Evolutionary conservation across 2,329 filamentous ascomycete species (phyloP).

Genomic region (Fusarium tanahbumbuense): DNA sequence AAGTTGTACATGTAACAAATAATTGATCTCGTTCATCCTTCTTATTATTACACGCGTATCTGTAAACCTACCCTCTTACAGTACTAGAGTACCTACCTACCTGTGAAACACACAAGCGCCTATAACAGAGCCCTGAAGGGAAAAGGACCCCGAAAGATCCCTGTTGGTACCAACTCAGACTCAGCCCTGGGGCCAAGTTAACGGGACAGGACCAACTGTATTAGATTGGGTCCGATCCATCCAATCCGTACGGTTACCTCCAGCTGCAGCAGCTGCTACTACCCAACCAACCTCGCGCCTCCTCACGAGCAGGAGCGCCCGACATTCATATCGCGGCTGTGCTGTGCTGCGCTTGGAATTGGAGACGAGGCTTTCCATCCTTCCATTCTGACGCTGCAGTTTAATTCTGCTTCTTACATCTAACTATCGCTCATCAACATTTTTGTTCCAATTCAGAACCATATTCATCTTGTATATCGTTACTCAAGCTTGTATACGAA

Average conservation of each 20-base stretch:
- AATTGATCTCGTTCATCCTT: slow-evolving; percentile 6
- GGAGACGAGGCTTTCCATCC: slow-evolving; percentile 30
- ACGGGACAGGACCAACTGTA: slow-evolving; percentile 9
- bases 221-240: neutral
- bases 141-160: slow-evolving; percentile 33
- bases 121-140: slow-evolving; percentile 6
- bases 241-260: neutral
- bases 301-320: slow-evolving; percentile 17
- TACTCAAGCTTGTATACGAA: slow-evolving; percentile 12
- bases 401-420: slow-evolving; percentile 18
- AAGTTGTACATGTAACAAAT: slow-evolving; percentile 1
- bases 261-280: neutral
- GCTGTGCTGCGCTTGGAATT: slow-evolving; percentile 24
- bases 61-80: neutral
- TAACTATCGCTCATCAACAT: slow-evolving; percentile 8
- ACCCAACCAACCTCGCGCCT: slow-evolving; percentile 42
- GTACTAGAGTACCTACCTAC: neutral
- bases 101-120: slow-evolving; percentile 30
- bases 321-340: slow-evolving; percentile 38
- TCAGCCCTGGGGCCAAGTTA: slow-evolving; percentile 38
- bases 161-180: slow-evolving; percentile 32
- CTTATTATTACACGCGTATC: neutral
- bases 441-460: neutral
- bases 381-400: slow-evolving; percentile 5
- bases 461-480: neutral